Conservation (phyloP, 352 stramenopile species). For the Elongisporangium prolatum region DNA sequence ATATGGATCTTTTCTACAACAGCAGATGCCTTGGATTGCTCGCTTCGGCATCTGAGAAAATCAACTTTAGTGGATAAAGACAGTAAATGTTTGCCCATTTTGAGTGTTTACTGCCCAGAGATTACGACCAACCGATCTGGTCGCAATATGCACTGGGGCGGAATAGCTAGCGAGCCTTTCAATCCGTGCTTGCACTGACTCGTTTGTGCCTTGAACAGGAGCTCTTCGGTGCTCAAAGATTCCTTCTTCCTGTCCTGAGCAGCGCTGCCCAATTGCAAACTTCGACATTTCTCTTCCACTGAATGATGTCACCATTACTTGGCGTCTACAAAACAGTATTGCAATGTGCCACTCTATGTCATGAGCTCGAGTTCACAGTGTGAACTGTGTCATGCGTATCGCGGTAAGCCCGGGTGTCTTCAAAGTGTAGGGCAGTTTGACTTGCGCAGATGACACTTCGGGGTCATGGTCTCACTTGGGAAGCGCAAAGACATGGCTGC, state of each 20-base stretch:
- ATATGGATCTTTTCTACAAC: neutral
- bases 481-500: neutral
- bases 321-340: neutral
- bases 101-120: neutral
- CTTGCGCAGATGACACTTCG: neutral
- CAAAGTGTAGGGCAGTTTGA: neutral
- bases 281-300: neutral
- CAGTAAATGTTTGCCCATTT: neutral
- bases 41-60: neutral
- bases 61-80: neutral
- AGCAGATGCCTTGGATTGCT: too few relatives aligned
- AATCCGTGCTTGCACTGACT: too few relatives aligned
- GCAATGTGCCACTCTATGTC: neutral
- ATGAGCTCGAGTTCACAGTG: neutral
- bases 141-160: neutral
- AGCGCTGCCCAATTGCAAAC: neutral
- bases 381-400: too few relatives aligned
- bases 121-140: neutral
- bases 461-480: neutral
- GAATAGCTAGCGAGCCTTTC: too few relatives aligned
- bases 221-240: too few relatives aligned
- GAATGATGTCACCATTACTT: neutral
- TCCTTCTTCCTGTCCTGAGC: too few relatives aligned
- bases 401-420: neutral
- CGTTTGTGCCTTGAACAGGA: neutral